These are phyloP conservation scores for Aspergillus sclerotiicarbonarius DNA, from an alignment of 495 filamentous ascomycete species.

Conservation along the genomic window DNA sequence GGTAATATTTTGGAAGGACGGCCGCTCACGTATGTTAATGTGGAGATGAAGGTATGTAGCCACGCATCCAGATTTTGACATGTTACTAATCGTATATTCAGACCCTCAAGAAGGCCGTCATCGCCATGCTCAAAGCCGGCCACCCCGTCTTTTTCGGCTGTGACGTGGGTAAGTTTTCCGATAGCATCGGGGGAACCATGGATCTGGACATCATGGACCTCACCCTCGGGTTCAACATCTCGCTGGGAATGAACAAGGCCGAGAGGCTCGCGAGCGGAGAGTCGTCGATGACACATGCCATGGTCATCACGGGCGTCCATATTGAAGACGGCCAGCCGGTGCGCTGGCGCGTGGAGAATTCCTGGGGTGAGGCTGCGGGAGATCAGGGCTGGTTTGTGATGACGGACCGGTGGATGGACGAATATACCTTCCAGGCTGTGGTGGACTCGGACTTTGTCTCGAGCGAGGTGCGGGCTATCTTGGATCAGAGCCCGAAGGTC, in stretches of 20 bases:
- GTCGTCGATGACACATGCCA: constrained; percentile 82
- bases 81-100: constrained; percentile 10
- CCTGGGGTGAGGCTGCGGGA: constrained; percentile 67
- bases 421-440: constrained; percentile 87
- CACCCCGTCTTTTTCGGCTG: constrained; percentile 84
- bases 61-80: too few relatives aligned
- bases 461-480: constrained; percentile 63
- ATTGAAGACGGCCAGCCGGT: constrained; percentile 62
- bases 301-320: constrained; percentile 86
- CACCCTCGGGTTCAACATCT: constrained; percentile 73
- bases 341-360: constrained; percentile 83
- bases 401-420: constrained; percentile 82
- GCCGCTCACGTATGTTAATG: constrained; percentile 76
- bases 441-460: constrained; percentile 69
- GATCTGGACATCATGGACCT: constrained; percentile 71
- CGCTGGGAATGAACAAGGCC: constrained; percentile 69
- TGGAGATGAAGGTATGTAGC: constrained; percentile 55
- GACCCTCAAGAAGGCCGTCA: constrained; percentile 67
- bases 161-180: constrained; percentile 80
- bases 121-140: constrained; percentile 71
- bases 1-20: constrained; percentile 75
- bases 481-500: constrained; percentile 65
- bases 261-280: constrained; percentile 68
- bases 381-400: constrained; percentile 83
- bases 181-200: constrained; percentile 67